Evolutionary conservation across 2,329 filamentous ascomycete species (phyloP).

Genomic region (Coniella vitis): DNA sequence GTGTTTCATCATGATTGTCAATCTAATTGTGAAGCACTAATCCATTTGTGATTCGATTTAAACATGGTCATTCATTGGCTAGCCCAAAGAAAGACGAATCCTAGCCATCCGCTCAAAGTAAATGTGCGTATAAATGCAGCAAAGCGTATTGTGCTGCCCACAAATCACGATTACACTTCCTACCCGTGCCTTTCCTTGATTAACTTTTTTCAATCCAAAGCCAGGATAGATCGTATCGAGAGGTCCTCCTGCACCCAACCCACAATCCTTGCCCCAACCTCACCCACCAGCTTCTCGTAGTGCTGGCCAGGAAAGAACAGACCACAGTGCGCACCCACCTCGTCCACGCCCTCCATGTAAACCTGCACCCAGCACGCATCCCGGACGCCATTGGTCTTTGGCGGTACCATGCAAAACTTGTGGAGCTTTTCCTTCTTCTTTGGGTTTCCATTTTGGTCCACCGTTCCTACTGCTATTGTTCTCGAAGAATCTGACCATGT

Average conservation of each 20-base stretch:
- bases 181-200: background rate
- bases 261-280: slow-evolving; percentile 60
- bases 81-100: background rate
- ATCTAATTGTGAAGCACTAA: too few relatives aligned
- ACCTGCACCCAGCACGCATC: slow-evolving; percentile 73
- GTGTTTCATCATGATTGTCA: too few relatives aligned
- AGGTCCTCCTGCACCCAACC: slow-evolving; percentile 63
- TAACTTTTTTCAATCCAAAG: slow-evolving; percentile 17
- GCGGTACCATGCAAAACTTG: slow-evolving; percentile 74
- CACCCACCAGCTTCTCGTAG: slow-evolving; percentile 70
- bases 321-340: slow-evolving; percentile 78
- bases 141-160: too few relatives aligned
- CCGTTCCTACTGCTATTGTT: too few relatives aligned
- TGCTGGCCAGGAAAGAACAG: slow-evolving; percentile 69
- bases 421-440: slow-evolving; percentile 47
- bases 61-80: too few relatives aligned
- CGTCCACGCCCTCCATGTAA: slow-evolving; percentile 76
- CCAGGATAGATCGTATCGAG: slow-evolving; percentile 34
- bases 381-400: slow-evolving; percentile 40
- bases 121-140: too few relatives aligned
- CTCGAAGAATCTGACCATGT: too few relatives aligned
- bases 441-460: slow-evolving; percentile 17
- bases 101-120: too few relatives aligned
- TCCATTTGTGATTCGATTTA: too few relatives aligned
- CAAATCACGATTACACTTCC: background rate